Evolutionary conservation across 164 flowering plant genomes (phyloP), one percentile per base, ranked within the genome.

Genomic region (Stephania yunnanensis): DNA sequence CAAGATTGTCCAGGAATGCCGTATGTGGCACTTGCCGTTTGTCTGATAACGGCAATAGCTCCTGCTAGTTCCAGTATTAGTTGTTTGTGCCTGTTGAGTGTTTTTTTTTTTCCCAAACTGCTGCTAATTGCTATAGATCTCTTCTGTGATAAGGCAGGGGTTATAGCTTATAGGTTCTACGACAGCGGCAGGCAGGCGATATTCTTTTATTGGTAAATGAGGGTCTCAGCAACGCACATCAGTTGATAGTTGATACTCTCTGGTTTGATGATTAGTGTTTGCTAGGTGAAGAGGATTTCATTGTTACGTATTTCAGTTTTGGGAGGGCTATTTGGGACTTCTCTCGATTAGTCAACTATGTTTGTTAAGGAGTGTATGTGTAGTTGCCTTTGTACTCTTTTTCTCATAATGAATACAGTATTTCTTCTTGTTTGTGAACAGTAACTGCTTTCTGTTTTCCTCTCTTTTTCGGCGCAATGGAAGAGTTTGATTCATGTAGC

Each of bases 201-300:
- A 86, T 87, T 87, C 88, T 83, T 89, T 87, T 68, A 86, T 85
- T 85, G 81, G 74, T 77, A 81, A 61, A 74, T 15, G 75, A 72
- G 70, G 75, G 65, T 61, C 20, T 67, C 11, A 17, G n/a, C 22
- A 19, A 1, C 13, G 12, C 42, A 64, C 9, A 36, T 36, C 42
- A 36, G 42, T 36, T 36, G 46, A 45, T 52, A 61, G 42, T 36
- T 36, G 46, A 45, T 52, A 61, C 74, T 44, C 46, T 70, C 70
- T 67, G 75, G 68, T 71, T 67, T 74, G 66, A 58, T 46, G 30
- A 20, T 58, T 78, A 68, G 74, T 50, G 30, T 75, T 48, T 58
- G 46, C 25, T 30, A 73, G 73, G 69, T 20, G 48, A 19, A 20
- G 71, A 31, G 31, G 17, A 25, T 70, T 31, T 19, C 19, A 19